phyloP scores from a whole-genome alignment of 306 rosid species.

The Prunus persica region DNA sequence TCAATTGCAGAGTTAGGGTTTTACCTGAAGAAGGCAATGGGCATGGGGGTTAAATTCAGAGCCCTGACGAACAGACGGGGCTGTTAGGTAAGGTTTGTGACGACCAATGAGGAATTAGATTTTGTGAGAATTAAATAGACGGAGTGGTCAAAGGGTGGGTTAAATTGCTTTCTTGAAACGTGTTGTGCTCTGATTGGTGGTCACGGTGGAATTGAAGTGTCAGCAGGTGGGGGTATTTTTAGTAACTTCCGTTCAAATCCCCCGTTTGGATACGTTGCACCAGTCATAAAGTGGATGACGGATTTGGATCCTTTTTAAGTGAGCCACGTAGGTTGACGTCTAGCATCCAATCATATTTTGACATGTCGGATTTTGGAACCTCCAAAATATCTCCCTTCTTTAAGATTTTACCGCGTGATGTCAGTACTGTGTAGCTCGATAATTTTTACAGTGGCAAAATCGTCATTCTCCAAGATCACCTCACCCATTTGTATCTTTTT shows the following conservation, averaged over 20 bases:
- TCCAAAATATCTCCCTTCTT: background rate
- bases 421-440: background rate
- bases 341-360: slow-evolving; percentile 35
- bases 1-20: slow-evolving; percentile 59
- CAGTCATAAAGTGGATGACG: slow-evolving; percentile 11
- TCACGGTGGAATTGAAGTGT: background rate
- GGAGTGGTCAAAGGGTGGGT: background rate
- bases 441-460: too few species aligned
- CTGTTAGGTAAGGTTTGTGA: slow-evolving; percentile 8
- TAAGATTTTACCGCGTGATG: background rate
- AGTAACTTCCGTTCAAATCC: background rate
- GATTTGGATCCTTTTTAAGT: background rate
- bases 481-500: too few species aligned
- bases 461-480: too few species aligned
- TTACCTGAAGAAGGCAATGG: slow-evolving; percentile 19
- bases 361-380: slow-evolving; percentile 32
- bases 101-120: slow-evolving; percentile 24
- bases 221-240: background rate
- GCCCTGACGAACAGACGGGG: background rate
- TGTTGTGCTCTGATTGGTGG: slow-evolving; percentile 19
- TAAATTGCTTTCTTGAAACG: background rate
- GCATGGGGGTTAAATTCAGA: slow-evolving; percentile 5
- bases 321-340: slow-evolving; percentile 31
- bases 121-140: background rate
- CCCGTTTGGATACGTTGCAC: background rate